A percentile compares a stretch with the other conserved stretches of the same genome.
Conservation (phyloP, 345 rosid species). For the Lepidium didymum region DNA sequence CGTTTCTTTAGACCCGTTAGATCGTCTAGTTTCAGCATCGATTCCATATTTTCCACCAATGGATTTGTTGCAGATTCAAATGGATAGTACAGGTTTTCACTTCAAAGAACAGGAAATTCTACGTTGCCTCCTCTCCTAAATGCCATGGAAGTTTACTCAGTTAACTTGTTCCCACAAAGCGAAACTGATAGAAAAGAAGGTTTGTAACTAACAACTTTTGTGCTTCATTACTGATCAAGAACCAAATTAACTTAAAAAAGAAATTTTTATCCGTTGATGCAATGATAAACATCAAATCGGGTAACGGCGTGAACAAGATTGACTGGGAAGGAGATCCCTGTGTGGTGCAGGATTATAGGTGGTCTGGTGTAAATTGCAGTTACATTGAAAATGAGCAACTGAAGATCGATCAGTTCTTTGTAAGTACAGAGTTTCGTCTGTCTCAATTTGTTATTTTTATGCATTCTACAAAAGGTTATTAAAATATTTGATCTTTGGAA, state of each 20-base stretch:
- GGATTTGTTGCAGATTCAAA: neutral
- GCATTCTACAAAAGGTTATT: neutral
- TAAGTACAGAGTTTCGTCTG: conserved; percentile 15
- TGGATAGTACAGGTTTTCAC: neutral
- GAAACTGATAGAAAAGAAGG: conserved; percentile 21
- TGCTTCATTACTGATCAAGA: neutral
- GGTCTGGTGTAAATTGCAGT: conserved; percentile 35
- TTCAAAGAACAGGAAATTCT: conserved; percentile 3
- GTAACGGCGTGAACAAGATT: conserved; percentile 3
- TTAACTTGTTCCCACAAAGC: neutral
- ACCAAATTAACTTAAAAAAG: neutral
- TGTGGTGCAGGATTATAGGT: neutral
- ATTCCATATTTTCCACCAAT: too few relatives aligned
- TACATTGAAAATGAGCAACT: neutral
- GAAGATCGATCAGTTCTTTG: conserved; percentile 32
- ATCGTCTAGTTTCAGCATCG: neutral
- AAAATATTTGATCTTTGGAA: neutral
- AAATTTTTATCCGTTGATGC: conserved; percentile 21
- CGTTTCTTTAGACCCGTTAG: neutral
- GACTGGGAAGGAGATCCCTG: conserved; percentile 46
- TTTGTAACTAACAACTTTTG: neutral
- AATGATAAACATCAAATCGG: conserved; percentile 25
- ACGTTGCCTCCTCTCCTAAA: conserved; percentile 32
- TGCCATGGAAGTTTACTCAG: conserved; percentile 15
- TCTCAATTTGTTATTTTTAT: neutral